Evolutionary conservation across 2,329 filamentous ascomycete genomes (phyloP), one percentile per base, ranked within the genome.

Genomic region (Endocalyx cinctus): DNA sequence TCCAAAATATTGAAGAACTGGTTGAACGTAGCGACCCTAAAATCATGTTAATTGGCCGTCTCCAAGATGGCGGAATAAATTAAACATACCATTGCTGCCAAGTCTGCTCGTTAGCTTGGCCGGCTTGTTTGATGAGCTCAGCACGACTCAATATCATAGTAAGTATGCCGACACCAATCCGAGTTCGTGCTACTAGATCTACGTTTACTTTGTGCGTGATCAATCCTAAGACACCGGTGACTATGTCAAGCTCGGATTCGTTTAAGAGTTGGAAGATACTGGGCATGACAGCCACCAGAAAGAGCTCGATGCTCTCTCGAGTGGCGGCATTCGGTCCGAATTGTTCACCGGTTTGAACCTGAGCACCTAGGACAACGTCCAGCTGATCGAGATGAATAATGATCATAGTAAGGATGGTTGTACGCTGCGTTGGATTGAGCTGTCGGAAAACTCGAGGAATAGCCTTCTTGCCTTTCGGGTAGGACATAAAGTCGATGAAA

Each of bases 371-470:
- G 38, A 97, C 83, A 31, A 98, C 90, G 50, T 96, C 88, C 25
- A 98, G 73, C 46, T 85, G 80, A 58, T 97, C 92, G 19, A 98
- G 79, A 51, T 97, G 88, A 32, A 96, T 82, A 38, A 94, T 79
- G 46, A 98, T 90, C 75, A 98, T 90, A 5, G 92, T 98, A 42
- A 98, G 72, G 42, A 97, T 87, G 1, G 89, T 97, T 15, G 92
- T 89, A 31, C 90, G 86, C 62, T 97, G 89, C 55, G 96, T 85
- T 42, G 89, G 84, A 43, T 85, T 84, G 33, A 96, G 85, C 53
- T 96, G 87, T 27, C 88, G 83, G 75, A 97, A 97, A 33, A 97
- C 85, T 35, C 92, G 87, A 31, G 88, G 88, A 40, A 98, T 87
- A 2, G 86, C 87, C 67, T 92, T 95, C 68, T 96, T 97, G 54